Conservation (phyloP, 805 yeast species). For the Metschnikowia kofuensis region DNA sequence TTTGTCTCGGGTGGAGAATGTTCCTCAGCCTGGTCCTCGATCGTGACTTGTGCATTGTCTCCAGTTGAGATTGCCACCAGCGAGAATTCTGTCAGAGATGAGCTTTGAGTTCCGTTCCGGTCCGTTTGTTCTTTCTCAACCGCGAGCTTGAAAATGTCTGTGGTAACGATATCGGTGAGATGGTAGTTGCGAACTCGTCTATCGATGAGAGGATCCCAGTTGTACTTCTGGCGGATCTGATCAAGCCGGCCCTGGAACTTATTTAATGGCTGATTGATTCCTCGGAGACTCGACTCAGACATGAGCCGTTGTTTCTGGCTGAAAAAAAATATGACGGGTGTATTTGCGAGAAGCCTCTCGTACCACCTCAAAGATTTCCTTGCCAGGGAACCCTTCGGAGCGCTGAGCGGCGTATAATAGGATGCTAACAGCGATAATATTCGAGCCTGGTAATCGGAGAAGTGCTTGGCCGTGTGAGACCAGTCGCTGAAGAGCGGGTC, state of each 20-base stretch:
- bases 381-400: conserved; percentile 11
- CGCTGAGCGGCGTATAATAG: conserved; percentile 20
- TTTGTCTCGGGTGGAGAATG: neutral
- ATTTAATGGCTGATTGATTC: conserved; percentile 21
- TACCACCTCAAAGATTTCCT: conserved; percentile 30
- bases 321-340: conserved; percentile 32
- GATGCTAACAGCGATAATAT: conserved; percentile 27
- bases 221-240: conserved; percentile 9
- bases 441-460: conserved; percentile 25
- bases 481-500: conserved; percentile 11
- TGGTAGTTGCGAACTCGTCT: conserved; percentile 27
- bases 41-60: too few relatives aligned
- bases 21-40: too few relatives aligned
- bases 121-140: neutral
- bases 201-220: conserved; percentile 2
- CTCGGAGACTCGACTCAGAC: conserved; percentile 22
- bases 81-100: too few relatives aligned
- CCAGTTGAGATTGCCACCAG: too few relatives aligned
- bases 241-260: conserved; percentile 15
- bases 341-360: conserved; percentile 21
- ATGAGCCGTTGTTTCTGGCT: conserved; percentile 27
- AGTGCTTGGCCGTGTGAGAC: conserved; percentile 15
- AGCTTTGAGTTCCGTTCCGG: neutral
- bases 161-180: conserved; percentile 27
- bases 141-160: conserved; percentile 31